Evolutionary conservation across 176 grass and related monocot genomes (phyloP).

Genomic region (Musa troglodytarum): DNA sequence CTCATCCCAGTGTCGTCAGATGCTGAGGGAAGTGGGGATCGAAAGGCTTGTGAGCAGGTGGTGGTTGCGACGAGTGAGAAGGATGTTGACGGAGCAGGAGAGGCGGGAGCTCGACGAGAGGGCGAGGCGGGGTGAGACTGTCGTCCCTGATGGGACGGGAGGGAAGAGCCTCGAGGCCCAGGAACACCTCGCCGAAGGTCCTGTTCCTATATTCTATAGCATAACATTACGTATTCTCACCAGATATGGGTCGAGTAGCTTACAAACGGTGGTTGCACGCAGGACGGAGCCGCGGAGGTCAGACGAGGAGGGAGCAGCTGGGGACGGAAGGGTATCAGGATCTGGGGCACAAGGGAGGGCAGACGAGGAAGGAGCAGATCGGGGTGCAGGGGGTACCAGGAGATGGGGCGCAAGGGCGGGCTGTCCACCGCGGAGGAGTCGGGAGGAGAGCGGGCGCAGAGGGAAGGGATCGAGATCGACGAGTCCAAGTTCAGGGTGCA

Average conservation of each 20-base stretch:
- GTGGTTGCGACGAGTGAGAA: background rate
- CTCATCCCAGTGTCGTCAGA: background rate
- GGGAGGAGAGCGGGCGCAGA: slow-evolving; percentile 22
- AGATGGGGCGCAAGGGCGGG: slow-evolving; percentile 42
- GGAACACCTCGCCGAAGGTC: slow-evolving; percentile 35
- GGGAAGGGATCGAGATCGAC: slow-evolving; percentile 31
- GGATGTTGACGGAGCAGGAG: slow-evolving; percentile 18
- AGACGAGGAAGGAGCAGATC: slow-evolving; percentile 31
- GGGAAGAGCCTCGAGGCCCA: slow-evolving; percentile 38
- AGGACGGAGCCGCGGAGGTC: slow-evolving; percentile 25
- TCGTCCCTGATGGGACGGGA: slow-evolving; percentile 27
- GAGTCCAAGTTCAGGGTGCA: slow-evolving; percentile 23
- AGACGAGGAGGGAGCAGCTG: slow-evolving; percentile 17
- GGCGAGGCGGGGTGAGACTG: slow-evolving; percentile 28
- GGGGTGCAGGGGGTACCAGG: slow-evolving; percentile 28
- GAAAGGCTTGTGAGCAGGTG: background rate
- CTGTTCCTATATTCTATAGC: background rate
- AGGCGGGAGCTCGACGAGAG: slow-evolving; percentile 26
- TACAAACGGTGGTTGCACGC: background rate
- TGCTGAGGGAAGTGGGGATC: background rate
- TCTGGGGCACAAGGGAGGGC: slow-evolving; percentile 21
- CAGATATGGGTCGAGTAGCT: background rate
- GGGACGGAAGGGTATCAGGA: slow-evolving; percentile 17
- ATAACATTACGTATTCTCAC: no score
- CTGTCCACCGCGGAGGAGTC: slow-evolving; percentile 28